Conservation (phyloP, 305 asterid genomes). For the Petunia hybrid region DNA sequence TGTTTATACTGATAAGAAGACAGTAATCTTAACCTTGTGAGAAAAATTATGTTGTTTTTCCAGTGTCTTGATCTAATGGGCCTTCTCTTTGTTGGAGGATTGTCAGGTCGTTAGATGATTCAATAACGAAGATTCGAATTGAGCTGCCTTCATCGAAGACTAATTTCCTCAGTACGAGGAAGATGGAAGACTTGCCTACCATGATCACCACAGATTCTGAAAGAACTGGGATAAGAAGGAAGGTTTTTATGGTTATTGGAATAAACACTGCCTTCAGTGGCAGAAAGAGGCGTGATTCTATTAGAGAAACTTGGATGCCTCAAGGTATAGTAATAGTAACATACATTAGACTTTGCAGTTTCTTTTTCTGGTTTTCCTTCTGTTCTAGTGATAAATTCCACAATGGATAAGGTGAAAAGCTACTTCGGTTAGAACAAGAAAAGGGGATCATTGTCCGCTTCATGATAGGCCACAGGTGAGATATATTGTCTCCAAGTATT, state of each 20-base stretch:
- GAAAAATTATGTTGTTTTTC: background rate
- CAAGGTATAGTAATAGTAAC: conserved; percentile 51
- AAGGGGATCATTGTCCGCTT: conserved; percentile 86
- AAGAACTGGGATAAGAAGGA: conserved; percentile 38
- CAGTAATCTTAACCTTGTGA: background rate
- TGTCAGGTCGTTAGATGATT: conserved; percentile 57
- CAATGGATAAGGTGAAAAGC: conserved; percentile 57
- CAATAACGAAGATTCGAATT: conserved; percentile 56
- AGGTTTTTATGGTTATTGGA: conserved; percentile 78
- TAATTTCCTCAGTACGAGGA: conserved; percentile 39
- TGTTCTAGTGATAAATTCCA: background rate
- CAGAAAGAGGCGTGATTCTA: conserved; percentile 87
- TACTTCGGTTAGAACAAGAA: conserved; percentile 70
- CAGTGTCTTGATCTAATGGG: background rate
- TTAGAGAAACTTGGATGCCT: conserved; percentile 94
- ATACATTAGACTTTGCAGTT: background rate
- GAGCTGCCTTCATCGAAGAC: conserved; percentile 57
- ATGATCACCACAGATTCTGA: conserved; percentile 20
- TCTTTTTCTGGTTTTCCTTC: background rate
- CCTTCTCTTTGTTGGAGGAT: background rate
- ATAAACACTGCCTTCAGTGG: conserved; percentile 90
- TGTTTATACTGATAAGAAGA: background rate
- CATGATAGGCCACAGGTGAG: conserved; percentile 90
- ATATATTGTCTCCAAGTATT: background rate
- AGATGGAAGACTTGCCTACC: conserved; percentile 41